A percentile compares a stretch with the other conserved stretches of the same genome.
phyloP scores from a whole-genome alignment of 1,139 yeast species.

The Yamadazyma siamensis region DNA sequence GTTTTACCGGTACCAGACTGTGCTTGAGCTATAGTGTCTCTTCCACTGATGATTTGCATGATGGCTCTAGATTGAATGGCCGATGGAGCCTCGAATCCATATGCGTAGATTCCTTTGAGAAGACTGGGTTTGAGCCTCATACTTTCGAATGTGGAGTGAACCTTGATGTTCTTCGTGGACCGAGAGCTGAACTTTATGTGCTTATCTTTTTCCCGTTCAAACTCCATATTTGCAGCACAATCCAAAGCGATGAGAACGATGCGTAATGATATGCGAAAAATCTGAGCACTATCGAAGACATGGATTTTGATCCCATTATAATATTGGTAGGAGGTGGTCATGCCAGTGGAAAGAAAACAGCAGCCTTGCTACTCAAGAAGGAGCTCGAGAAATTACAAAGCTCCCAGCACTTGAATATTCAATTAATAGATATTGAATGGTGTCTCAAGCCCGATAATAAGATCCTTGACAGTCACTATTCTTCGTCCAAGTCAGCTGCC shows the following conservation, averaged over 20 bases:
- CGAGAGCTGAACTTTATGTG: conserved; percentile 15
- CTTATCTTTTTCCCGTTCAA: conserved; percentile 12
- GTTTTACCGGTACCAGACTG: conserved; percentile 99
- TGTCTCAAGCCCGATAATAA: conserved; percentile 18
- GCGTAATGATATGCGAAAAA: conserved; percentile 1
- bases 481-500: conserved; percentile 27
- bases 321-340: conserved; percentile 75
- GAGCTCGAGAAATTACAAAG: conserved; percentile 20
- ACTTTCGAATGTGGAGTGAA: conserved; percentile 68
- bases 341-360: conserved; percentile 59
- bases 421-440: conserved; percentile 39
- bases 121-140: conserved; percentile 73
- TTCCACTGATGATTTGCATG: conserved; percentile 84
- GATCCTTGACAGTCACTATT: conserved; percentile 15
- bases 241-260: conserved; percentile 3
- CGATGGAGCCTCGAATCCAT: conserved; percentile 93
- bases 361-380: conserved; percentile 27
- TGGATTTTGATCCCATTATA: conserved; percentile 22
- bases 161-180: conserved; percentile 55
- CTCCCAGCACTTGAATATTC: conserved; percentile 18
- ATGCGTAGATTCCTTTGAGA: conserved; percentile 74
- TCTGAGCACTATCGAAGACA: conserved; percentile 1
- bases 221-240: conserved; percentile 5
- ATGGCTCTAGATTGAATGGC: conserved; percentile 96
- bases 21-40: conserved; percentile 95